Base-by-base conservation (phyloP, 495 filamentous ascomycete species). In the Acidiella bohemica region DNA sequence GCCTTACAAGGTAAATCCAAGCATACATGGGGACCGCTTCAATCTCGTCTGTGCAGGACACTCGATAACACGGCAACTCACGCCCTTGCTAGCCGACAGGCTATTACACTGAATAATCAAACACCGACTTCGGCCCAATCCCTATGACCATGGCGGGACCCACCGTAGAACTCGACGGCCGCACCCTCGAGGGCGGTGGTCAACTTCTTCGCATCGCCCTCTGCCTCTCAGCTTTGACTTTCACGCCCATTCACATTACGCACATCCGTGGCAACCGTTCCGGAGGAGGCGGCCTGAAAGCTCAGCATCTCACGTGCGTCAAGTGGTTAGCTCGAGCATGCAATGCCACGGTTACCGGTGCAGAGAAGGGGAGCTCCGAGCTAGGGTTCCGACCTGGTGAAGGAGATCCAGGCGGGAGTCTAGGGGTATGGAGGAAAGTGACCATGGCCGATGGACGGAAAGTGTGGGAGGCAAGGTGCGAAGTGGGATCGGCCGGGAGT, bases 131-230 rank as follows among this genome's bases (percentile, higher is more conserved):
- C n/a, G n/a, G n/a, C n/a, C n/a, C n/a, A n/a, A n/a, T n/a, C n/a
- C n/a, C n/a, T n/a, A n/a, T n/a, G n/a, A n/a, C n/a, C n/a, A n/a
- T n/a, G n/a, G n/a, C n/a, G n/a, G n/a, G n/a, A n/a, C n/a, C n/a
- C n/a, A n/a, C n/a, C n/a, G n/a, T n/a, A n/a, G n/a, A n/a, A n/a
- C n/a, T 86, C 5, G 78, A 84, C 46, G 82, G 81, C 24, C 59
- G 69, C 31, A 81, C 72, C 0, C 81, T 87, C 10, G 85, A 92
- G 63, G 84, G 85, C 26, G 85, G 84, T 22, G 85, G 84, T 7
- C 84, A 93, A 56, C 64, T 93, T 1, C 68, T 90, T 21, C 72
- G 85, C 32, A 67, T 82, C 30, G 81, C 81, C 1, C 58, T 81
- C 22, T 71, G 70, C 8, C 59, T 93, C 1, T 75, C 83, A 0